Evolutionary conservation across 495 filamentous ascomycete genomes (phyloP).

Genomic region (Daldinia grandis): DNA sequence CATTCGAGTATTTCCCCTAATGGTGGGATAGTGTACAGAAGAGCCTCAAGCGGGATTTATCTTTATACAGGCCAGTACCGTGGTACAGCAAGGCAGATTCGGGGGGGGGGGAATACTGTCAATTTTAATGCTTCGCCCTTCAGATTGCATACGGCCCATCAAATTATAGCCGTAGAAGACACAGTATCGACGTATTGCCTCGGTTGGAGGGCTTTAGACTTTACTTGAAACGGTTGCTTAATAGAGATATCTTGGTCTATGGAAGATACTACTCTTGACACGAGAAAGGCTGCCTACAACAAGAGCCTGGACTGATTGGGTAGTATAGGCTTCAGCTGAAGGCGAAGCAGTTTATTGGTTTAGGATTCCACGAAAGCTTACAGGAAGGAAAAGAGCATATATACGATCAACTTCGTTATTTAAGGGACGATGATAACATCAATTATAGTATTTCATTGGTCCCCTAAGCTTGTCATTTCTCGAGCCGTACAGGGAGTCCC

Average conservation of each 20-base stretch:
- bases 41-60: neutral
- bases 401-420: neutral
- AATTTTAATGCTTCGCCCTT: neutral
- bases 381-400: neutral
- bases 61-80: neutral
- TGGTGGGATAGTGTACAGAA: neutral
- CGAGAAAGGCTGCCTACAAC: neutral
- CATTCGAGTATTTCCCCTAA: neutral
- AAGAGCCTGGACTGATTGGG: neutral
- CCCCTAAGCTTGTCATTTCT: no score
- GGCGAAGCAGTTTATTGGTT: neutral
- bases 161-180: neutral
- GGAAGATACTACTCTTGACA: neutral
- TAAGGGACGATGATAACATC: neutral
- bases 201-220: neutral
- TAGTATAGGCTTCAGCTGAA: neutral
- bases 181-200: neutral
- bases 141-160: neutral
- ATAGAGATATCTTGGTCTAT: neutral
- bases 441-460: neutral
- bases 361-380: neutral
- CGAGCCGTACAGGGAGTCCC: no score
- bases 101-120: neutral
- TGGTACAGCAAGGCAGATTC: neutral
- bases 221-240: neutral